Base-by-base conservation (phyloP, 192 early-diverging fungal genomes). In the Umbelopsis sp. region DNA sequence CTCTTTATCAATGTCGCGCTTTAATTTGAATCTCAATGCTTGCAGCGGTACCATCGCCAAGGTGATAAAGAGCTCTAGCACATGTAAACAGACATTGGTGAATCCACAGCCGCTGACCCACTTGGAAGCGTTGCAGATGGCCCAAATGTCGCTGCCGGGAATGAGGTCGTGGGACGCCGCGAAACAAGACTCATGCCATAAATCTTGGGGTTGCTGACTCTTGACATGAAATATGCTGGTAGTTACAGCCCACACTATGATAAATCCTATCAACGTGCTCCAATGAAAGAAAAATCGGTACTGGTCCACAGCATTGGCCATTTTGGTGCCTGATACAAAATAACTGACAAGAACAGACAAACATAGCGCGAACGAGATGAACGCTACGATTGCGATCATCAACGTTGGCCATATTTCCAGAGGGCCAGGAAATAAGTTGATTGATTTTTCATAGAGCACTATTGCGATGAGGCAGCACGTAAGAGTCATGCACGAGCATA, bases 271-370 rank as follows among this genome's bases (percentile, higher is more conserved):
- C 25, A 61, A 6, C 30, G 55, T 61, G 5, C 55, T 61, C 55
- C 55, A 61, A n/a, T 61, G 55, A 30, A 61, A 61, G 25, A 61
- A 61, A 8, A 61, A 61, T 61, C 55, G 25, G 25, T 61, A 61
- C 4, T 30, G 30, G 13, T 61, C 55, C 5, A 61, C 30, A 0
- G 13, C 25, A 35, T 61, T 61, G 55, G 55, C 55, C 7, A 30
- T 61, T 61, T 61, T 61, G 25, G 33, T 30, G 23, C 55, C 30
- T 25, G 27, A 25, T 11, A 30, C 18, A 16, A 61, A 61, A n/a
- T 61, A 61, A 6, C 27, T 35, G 13, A 61, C 13, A 1, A 61
- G 13, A 18, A 61, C 55, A 0, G 55, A 13, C 2, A 61, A 25
- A 18, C 55, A 61, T n/a, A 61, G 27, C 16, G 15, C 55, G 25